Evolutionary conservation across 2,329 filamentous ascomycete species (phyloP).

Genomic region (Aureobasidium subglaciale): DNA sequence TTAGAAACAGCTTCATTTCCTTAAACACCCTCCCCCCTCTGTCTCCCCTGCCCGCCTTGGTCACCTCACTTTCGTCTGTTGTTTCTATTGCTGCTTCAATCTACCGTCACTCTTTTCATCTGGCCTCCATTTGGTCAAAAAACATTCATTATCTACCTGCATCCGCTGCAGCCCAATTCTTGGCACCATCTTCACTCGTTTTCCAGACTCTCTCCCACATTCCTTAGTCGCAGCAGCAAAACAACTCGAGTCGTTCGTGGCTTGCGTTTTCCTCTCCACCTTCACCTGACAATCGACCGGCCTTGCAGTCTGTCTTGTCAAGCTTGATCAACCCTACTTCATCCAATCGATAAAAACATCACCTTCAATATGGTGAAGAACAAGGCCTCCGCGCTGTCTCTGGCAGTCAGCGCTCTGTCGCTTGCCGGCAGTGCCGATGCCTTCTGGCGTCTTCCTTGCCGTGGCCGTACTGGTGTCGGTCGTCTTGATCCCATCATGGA

Average conservation of each 20-base stretch:
- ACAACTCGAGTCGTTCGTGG: slow-evolving; percentile 11
- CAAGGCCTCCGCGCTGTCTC: slow-evolving; percentile 16
- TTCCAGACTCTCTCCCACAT: slow-evolving; percentile 9
- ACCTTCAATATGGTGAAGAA: slow-evolving; percentile 12
- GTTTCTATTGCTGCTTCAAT: slow-evolving; percentile 12
- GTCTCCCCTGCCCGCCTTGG: slow-evolving; percentile 9
- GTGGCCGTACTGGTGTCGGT: slow-evolving; percentile 59
- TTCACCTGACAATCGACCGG: slow-evolving; percentile 8
- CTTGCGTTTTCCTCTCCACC: background rate
- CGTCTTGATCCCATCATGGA: slow-evolving; percentile 64
- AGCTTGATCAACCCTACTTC: slow-evolving; percentile 6
- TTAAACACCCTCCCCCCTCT: slow-evolving; percentile 9
- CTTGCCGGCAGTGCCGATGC: slow-evolving; percentile 39
- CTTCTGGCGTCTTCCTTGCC: slow-evolving; percentile 89
- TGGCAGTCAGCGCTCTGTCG: slow-evolving; percentile 22
- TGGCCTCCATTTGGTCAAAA: slow-evolving; percentile 5
- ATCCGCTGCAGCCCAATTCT: slow-evolving; percentile 9
- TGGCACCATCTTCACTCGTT: slow-evolving; percentile 11
- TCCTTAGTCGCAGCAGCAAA: slow-evolving; percentile 14
- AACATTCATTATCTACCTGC: slow-evolving; percentile 14
- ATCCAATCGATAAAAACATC: slow-evolving; percentile 7
- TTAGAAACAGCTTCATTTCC: slow-evolving; percentile 14
- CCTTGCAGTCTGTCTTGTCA: slow-evolving; percentile 8
- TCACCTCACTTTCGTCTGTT: slow-evolving; percentile 10
- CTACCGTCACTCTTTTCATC: slow-evolving; percentile 8